These are phyloP conservation scores for Prunus persica DNA, from an alignment of 306 rosid genomes.

Conservation along the genomic window Prunus_persica_NCBIv2 NC_034016.1:12059001-12059500, in stretches of 20 bases:
- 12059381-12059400: neutral
- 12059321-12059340: too few relatives aligned
- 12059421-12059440: neutral
- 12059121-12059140: neutral
- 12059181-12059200: too few relatives aligned
- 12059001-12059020: constrained; percentile 39
- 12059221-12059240: neutral
- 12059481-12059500: neutral
- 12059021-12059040: neutral
- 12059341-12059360: too few relatives aligned
- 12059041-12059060: constrained; percentile 1
- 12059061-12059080: constrained; percentile 59
- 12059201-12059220: neutral
- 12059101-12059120: neutral
- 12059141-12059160: neutral
- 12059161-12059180: neutral
- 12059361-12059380: neutral
- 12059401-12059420: neutral
- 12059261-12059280: neutral
- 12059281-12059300: neutral
- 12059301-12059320: neutral
- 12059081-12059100: constrained; percentile 56
- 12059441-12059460: neutral
- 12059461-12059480: neutral
- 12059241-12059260: neutral